Conservation (phyloP, 331 rosid species). For the Rhamnella rubrinervis region DNA sequence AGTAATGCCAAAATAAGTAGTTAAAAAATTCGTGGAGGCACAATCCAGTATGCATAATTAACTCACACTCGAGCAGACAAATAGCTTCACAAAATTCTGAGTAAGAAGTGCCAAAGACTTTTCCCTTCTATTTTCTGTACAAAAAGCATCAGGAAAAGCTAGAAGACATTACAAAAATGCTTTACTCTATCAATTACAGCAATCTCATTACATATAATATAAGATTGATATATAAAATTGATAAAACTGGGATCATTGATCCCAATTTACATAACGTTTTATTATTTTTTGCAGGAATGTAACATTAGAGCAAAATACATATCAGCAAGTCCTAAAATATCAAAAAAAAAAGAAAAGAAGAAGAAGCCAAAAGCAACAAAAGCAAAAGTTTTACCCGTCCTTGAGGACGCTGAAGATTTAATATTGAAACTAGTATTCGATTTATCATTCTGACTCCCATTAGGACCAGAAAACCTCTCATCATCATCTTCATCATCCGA, state of each 20-base stretch:
- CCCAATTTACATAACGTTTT: not conserved
- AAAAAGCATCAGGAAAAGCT: conserved; percentile 3
- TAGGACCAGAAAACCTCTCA: conserved; percentile 43
- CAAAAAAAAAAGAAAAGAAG: not conserved
- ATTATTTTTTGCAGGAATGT: not conserved
- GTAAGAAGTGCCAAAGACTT: conserved; percentile 87
- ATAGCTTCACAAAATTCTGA: conserved; percentile 92
- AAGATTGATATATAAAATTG: not conserved
- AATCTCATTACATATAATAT: too few relatives aligned
- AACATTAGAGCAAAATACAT: not conserved
- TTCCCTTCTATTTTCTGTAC: conserved; percentile 76
- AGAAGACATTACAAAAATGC: not conserved
- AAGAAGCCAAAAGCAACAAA: too few relatives aligned
- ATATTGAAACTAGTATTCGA: conserved; percentile 19
- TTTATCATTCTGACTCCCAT: conserved; percentile 78
- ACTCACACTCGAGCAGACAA: conserved; percentile 76
- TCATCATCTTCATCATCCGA: conserved; percentile 78
- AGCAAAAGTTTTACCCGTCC: conserved; percentile 42
- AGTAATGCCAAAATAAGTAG: not conserved
- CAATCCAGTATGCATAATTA: not conserved
- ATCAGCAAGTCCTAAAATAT: not conserved
- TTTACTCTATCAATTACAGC: too few relatives aligned
- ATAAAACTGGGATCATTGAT: not conserved
- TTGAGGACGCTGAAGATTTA: conserved; percentile 34
- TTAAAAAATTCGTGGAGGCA: not conserved